Base-by-base conservation (phyloP, 1,139 yeast genomes). In the Nadsonia starkeyi-henricii region DNA sequence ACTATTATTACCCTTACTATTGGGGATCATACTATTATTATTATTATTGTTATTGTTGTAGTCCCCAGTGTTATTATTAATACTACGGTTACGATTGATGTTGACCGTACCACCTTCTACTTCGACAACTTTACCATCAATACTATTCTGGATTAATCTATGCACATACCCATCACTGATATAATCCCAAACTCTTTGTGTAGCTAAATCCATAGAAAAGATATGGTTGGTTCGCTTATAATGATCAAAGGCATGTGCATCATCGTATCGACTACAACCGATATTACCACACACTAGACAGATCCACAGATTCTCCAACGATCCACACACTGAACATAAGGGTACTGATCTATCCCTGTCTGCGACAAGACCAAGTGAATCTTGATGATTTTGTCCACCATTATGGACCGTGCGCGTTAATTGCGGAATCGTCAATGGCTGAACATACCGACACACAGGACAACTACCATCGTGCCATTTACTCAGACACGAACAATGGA, bases 181-280 rank as follows among this genome's bases (percentile, higher is more conserved):
- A 62, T 89, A 89, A 62, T 89, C 96, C 97, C 97, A 89, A 1
- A 89, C 95, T 46, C 97, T 69, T 52, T 89, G 93, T 0, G 95
- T 78, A 18, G 72, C 69, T 44, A 84, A 70, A 61, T 88, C 96
- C 96, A 89, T 86, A 0, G 96, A 85, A 66, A 85, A 89, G 59
- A 95, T 85, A 63, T 89, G 97, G 2, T 85, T 82, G 0, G 95
- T 81, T 17, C 70, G 70, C 19, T 79, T 75, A 62, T 78, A 88
- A 63, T 89, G 97, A 54, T 81, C 77, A 45, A 85, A 75, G 0
- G 96, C 94, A 66, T 89, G 97, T 48, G 85, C 89, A 46, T 81
- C 78, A 48, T 86, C 85, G 62, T 89, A 89, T 54, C 97, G 67
- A 15, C 95, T 94, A 67, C 97, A 89, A 0, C 96, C 96, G 28